phyloP scores from a whole-genome alignment of 371 early-diverging fungal genomes.

The Lichtheimia ramosa region DNA sequence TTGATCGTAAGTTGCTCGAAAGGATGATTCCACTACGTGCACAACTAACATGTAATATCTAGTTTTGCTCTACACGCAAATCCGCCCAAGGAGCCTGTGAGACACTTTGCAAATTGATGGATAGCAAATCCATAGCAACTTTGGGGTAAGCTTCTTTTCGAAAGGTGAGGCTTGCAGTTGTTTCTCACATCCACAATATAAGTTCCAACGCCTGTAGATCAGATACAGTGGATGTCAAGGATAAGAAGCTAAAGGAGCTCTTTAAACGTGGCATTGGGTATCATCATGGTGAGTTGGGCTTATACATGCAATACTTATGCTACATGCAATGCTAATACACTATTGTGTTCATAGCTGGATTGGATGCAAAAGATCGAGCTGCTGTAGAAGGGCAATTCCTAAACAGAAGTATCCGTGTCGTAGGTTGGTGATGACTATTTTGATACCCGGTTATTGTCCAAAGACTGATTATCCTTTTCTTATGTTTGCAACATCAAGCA shows the following conservation, averaged over 20 bases:
- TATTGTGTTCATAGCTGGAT: constrained; percentile 49
- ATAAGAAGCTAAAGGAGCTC: constrained; percentile 37
- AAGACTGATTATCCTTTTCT: not conserved
- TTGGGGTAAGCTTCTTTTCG: constrained; percentile 18
- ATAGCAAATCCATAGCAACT: constrained; percentile 14
- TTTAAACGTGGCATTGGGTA: constrained; percentile 64
- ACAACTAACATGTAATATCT: not conserved
- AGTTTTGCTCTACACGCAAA: constrained; percentile 81
- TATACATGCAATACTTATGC: not conserved
- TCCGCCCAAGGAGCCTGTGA: constrained; percentile 66
- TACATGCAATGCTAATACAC: too few species aligned
- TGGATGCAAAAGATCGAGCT: constrained; percentile 61
- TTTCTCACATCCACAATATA: too few species aligned
- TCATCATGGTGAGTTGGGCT: constrained; percentile 60
- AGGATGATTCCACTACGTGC: not conserved
- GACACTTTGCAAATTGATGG: constrained; percentile 40
- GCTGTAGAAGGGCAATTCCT: constrained; percentile 69
- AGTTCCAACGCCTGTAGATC: too few species aligned
- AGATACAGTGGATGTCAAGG: constrained; percentile 17
- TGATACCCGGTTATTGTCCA: not conserved
- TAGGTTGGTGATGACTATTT: constrained; percentile 53
- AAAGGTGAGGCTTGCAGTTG: too few species aligned
- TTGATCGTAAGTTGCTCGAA: constrained; percentile 55
- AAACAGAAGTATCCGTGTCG: constrained; percentile 54
- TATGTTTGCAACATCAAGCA: constrained; percentile 30